Percentiles rank a stretch among this genome's conserved stretches.
Conservation (phyloP, 768 basidiomycete species). For the Mycena epipterygia region DNA sequence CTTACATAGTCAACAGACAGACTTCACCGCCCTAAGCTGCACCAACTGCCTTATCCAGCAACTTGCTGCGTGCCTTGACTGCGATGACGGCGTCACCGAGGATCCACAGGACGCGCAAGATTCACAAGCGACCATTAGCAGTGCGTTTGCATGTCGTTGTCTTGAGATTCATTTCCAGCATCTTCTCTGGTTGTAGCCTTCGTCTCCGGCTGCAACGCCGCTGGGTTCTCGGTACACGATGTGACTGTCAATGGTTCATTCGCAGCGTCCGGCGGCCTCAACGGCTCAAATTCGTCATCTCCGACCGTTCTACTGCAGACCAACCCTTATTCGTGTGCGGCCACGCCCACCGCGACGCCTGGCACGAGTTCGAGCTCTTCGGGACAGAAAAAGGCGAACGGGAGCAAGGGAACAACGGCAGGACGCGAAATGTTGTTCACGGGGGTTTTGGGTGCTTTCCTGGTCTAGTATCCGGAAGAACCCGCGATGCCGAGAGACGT, state of each 20-base stretch:
- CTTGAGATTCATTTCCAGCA: neutral
- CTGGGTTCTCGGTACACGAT: neutral
- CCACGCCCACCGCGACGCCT: neutral
- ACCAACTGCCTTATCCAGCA: neutral
- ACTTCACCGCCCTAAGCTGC: neutral
- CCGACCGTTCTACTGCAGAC: neutral
- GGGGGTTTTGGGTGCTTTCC: neutral
- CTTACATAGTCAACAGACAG: neutral
- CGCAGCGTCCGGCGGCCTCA: neutral
- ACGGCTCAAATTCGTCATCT: neutral
- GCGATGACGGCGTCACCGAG: neutral
- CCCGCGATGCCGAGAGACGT: too few species aligned
- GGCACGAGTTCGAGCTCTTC: neutral
- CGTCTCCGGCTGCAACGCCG: neutral
- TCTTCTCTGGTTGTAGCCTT: neutral
- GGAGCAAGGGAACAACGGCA: neutral
- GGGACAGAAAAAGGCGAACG: neutral
- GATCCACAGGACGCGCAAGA: neutral
- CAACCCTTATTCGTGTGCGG: too few species aligned
- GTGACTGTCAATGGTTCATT: neutral
- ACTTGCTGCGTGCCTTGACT: neutral
- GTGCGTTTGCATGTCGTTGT: neutral
- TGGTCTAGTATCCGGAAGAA: neutral
- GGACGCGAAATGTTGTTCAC: neutral
- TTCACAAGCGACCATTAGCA: neutral